Evolutionary conservation across 306 rosid genomes (phyloP), one percentile per base, ranked within the genome.

Genomic region (Dalbergia oliveri): DNA sequence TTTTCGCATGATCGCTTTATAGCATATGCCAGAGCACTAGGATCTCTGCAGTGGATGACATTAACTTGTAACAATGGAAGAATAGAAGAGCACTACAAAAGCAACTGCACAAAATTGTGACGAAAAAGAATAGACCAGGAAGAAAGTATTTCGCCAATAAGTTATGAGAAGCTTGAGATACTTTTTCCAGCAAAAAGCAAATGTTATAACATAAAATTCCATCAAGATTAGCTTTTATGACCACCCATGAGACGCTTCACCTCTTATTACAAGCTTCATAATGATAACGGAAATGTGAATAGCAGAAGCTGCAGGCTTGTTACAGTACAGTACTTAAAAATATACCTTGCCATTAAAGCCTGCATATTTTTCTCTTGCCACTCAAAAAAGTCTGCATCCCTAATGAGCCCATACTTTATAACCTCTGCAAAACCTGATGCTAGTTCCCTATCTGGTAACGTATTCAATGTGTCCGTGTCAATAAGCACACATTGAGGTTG

Each of bases 381-480:
- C 89, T 89, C 94, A 78, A 95, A 95, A 86, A 95, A 93, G 37
- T 89, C 86, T 51, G 97, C 90, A 83, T 95, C 98, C 79, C 99
- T 86, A 62, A 95, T 91, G 60, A 95, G 97, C 45, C 99, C 99
- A 68, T 90, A 93, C 85, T 95, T 95, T 19, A 95, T 87, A 78
- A 91, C 94, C 87, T 96, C 99, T 6, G 98, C 98, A 87, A 93
- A 69, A 65, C 99, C 98, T 26, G 99, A 96, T 65, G 97, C 97
- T 73, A 96, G 69, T 79, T 96, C 98, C 87, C 92, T 89, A 1
- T 91, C 97, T 6, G 99, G 99, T 61, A 96, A 75, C 9, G 99
- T 88, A 79, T 79, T 86, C 62, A 96, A 82, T 0, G 97, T 93
- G 81, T 91, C 90, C 0, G 99, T 96, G 87, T 96, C 99, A 75